Evolutionary conservation across 495 filamentous ascomycete genomes (phyloP), one percentile per base, ranked within the genome.

Genomic region (Aspergillus sclerotiicarbonarius): DNA sequence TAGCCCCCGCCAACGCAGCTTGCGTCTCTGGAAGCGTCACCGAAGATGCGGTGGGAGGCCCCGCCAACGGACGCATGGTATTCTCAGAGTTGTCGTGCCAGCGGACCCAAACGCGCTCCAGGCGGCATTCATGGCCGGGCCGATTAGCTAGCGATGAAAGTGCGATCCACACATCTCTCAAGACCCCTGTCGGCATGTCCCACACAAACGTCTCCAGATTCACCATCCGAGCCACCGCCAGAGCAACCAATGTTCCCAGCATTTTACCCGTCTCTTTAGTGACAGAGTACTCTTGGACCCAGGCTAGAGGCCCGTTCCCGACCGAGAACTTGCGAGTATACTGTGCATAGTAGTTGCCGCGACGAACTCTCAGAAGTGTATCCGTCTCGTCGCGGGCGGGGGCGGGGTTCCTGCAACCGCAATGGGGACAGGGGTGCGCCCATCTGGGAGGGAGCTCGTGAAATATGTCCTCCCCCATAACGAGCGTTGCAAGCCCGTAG

Each of bases 141-240:
- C 85, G 74, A 61, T 87, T 82, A 29, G 85, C 86, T 20, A 94
- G 76, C 0, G 88, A 93, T 0, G 87, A 80, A 41, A 97, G 79
- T 20, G 93, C 87, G 64, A 91, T 82, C 81, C 93, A 98, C 30
- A 95, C 87, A 62, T 96, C 90, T 49, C 91, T 82, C 41, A 93
- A 72, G 21, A 96, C 87, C 0, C 93, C 93, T 0, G 91, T 96
- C 0, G 92, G 91, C 92, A 96, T 96, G 67, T 98, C 92, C 93
- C 93, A 98, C 10, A 91, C 77, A 63, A 98, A 98, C 0, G 86
- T 87, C 70, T 98, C 92, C 18, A 98, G 81, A 60, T 92, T 91
- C 20, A 86, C 77, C 93, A 96, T 96, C 54, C 90, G 84, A 30
- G 86, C 84, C 21, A 96, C 79, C 4, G 91, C 90, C 61, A 93